These are phyloP conservation scores for Cryptosporidium parvum DNA, from an alignment of 169 alveolate genomes.

Conservation along the genomic window DNA sequence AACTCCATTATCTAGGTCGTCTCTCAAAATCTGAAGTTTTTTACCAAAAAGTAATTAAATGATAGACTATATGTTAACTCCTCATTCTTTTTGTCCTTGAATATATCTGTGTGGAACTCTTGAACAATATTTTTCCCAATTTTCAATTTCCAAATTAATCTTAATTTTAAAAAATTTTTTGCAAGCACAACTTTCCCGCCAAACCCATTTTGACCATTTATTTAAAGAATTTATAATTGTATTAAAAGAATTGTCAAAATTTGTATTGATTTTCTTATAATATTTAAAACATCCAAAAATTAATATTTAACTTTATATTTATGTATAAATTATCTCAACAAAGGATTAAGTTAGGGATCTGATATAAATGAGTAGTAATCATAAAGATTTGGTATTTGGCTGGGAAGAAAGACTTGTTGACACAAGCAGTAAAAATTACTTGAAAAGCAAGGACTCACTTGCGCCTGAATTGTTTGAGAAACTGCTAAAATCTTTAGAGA, in stretches of 20 bases:
- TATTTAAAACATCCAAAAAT: background rate
- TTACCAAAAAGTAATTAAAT: too few relatives aligned
- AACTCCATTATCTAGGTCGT: too few relatives aligned
- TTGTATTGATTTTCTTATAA: background rate
- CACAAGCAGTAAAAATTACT: background rate
- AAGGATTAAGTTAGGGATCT: background rate
- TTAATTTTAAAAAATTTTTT: too few relatives aligned
- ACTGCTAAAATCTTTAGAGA: constrained; percentile 13
- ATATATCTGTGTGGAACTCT: background rate
- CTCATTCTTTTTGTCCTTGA: too few relatives aligned
- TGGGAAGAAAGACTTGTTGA: constrained; percentile 66
- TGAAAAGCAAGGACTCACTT: background rate
- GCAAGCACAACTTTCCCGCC: constrained; percentile 1
- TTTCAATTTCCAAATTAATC: too few relatives aligned
- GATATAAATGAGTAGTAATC: background rate
- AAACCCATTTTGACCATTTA: background rate
- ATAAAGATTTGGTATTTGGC: background rate
- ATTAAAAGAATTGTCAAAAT: background rate
- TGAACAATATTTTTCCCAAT: too few relatives aligned
- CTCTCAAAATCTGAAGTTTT: background rate
- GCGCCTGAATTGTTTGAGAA: constrained; percentile 16
- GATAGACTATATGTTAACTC: background rate
- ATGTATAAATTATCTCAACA: background rate
- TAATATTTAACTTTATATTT: background rate
- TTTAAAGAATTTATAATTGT: background rate